These are phyloP conservation scores for Backusella mclennaniae DNA, from an alignment of 192 early-diverging fungal species.

Conservation along the genomic window DNA sequence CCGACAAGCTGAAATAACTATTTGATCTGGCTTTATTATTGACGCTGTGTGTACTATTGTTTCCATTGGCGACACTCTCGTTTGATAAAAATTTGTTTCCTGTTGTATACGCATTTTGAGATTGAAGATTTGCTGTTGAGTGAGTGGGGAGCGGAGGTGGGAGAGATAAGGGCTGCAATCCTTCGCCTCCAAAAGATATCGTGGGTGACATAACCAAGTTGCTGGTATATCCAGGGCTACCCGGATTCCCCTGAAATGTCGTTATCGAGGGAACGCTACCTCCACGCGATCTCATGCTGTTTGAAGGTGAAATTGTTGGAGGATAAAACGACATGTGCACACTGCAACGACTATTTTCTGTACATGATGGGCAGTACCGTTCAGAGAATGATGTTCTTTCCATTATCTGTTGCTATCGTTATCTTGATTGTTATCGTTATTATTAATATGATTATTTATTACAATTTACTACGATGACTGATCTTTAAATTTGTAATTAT, in stretches of 20 bases:
- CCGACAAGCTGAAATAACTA: background rate
- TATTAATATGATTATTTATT: background rate
- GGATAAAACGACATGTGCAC: background rate
- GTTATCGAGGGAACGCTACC: background rate
- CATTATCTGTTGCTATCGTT: background rate
- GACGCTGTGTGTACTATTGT: background rate
- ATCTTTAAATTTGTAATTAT: background rate
- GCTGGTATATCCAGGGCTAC: background rate
- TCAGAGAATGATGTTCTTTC: slow-evolving; percentile 1
- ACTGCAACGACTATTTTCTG: background rate
- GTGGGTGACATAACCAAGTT: background rate
- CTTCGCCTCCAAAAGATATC: background rate
- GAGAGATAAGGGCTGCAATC: background rate
- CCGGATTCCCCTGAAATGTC: background rate
- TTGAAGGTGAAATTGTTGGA: background rate
- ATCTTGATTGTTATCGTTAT: background rate
- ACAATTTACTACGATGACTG: background rate
- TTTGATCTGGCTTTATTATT: background rate
- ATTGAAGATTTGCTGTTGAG: background rate
- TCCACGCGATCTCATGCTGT: background rate
- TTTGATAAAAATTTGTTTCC: background rate
- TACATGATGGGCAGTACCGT: background rate
- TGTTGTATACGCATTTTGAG: background rate
- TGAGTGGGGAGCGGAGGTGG: background rate
- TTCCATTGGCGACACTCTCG: background rate